Evolutionary conservation across 2,329 filamentous ascomycete species (phyloP), one percentile per base, ranked within the genome.

Genomic region (Penicillium vulpinum): DNA sequence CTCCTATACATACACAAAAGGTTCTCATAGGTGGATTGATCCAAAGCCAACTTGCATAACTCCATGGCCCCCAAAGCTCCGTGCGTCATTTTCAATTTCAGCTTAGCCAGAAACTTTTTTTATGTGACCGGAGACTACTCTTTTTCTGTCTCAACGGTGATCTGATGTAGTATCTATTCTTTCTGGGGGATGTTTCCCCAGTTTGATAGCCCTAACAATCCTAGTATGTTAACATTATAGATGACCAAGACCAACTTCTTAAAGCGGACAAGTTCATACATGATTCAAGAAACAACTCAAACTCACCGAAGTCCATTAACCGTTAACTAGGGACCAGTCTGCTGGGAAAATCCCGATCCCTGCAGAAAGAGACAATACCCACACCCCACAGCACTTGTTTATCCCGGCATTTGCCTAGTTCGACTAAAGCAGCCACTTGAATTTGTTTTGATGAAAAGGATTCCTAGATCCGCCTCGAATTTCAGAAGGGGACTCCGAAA

Each of bases 31-130:
- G 13, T 21, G 28, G 51, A 54, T 54, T 54, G 51, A 43, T 39
- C 28, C n/a, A 47, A 44, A 40, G 41, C 13, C 28, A 3, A 29
- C 41, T 35, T 18, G 51, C 51, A 31, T 53, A 46, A 48, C 51
- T 54, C 43, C 51, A 54, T 16, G 54, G 54, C 54, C 54, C 54
- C 54, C 54, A 56, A 56, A 44, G 31, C 22, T 36, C 52, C 36
- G 31, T 55, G 53, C 53, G 47, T 26, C 40, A 51, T 45, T 51
- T 51, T 45, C 53, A 43, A 35, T 43, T 49, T 43, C 49, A 51
- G 38, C 38, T 33, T 31, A 46, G 44, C 44, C 18, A 46, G 15
- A 46, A 33, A 35, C 18, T 24, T 24, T 46, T 18, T 21, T 22
- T 4, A n/a, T 5, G 13, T 33, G 31, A 33, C 8, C 21, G 15